Conservation (phyloP, 2,329 filamentous ascomycete species). For the Malbranchea zuffiana region DNA sequence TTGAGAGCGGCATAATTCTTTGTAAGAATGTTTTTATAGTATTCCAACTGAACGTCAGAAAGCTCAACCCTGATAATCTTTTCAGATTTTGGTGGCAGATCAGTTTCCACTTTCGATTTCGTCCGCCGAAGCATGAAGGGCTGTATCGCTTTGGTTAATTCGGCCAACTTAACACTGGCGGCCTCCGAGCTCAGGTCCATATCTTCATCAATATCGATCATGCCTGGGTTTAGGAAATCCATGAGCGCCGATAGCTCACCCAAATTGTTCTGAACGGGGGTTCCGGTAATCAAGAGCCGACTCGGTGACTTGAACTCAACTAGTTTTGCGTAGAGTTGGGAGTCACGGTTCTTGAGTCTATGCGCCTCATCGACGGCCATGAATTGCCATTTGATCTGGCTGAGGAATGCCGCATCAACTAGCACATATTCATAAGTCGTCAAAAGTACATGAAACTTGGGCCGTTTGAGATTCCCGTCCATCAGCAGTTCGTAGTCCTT, state of each 20-base stretch:
- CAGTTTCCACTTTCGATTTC: conserved; percentile 94
- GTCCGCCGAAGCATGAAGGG: conserved; percentile 92
- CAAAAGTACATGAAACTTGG: conserved; percentile 94
- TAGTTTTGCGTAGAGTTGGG: conserved; percentile 78
- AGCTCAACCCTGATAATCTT: conserved; percentile 98
- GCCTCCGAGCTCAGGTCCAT: conserved; percentile 72
- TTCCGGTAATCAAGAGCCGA: conserved; percentile 88
- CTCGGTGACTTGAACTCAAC: conserved; percentile 78
- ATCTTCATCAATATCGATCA: conserved; percentile 81
- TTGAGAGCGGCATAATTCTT: conserved; percentile 92
- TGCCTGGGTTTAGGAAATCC: conserved; percentile 94
- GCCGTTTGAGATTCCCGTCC: conserved; percentile 74
- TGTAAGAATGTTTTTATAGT: conserved; percentile 97
- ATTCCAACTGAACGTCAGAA: conserved; percentile 90
- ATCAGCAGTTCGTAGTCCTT: conserved; percentile 80
- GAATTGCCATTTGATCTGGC: conserved; percentile 93
- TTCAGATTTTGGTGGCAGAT: conserved; percentile 91
- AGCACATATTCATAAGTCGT: conserved; percentile 97
- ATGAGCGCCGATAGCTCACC: conserved; percentile 85
- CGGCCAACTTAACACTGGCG: conserved; percentile 75
- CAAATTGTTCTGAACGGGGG: conserved; percentile 93
- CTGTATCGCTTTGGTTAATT: conserved; percentile 75
- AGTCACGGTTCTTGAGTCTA: conserved; percentile 90
- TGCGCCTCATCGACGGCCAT: conserved; percentile 95
- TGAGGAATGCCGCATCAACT: conserved; percentile 70